Evolutionary conservation across 2,329 filamentous ascomycete species (phyloP).

Genomic region (Trichocomaceae sp.): DNA sequence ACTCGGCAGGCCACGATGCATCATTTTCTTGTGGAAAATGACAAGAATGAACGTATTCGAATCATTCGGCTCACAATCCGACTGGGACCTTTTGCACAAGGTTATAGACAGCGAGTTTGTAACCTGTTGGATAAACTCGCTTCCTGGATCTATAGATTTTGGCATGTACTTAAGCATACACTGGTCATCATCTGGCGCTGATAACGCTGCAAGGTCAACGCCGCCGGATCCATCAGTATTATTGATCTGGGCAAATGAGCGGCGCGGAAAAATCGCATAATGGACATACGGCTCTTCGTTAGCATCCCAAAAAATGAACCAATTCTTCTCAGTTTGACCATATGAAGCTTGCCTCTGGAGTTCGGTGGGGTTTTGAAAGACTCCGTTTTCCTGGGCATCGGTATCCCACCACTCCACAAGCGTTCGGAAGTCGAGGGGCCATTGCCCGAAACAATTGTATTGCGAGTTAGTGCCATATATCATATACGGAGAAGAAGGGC

Average conservation of each 20-base stretch:
- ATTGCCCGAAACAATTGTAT: conserved; percentile 53
- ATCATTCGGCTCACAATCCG: conserved; percentile 36
- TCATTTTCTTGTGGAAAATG: conserved; percentile 52
- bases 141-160: conserved; percentile 18
- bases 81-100: conserved; percentile 46
- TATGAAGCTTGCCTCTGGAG: conserved; percentile 46
- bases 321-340: conserved; percentile 53
- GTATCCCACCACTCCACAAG: conserved; percentile 39
- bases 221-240: conserved; percentile 27
- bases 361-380: conserved; percentile 38
- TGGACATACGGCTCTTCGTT: conserved; percentile 45
- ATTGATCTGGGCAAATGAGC: conserved; percentile 44
- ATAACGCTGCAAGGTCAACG: conserved; percentile 40
- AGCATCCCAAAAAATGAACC: conserved; percentile 55
- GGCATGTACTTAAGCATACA: conserved; percentile 47
- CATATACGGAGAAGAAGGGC: conserved; percentile 45
- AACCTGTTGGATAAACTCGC: conserved; percentile 52
- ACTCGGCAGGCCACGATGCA: conserved; percentile 34
- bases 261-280: conserved; percentile 47
- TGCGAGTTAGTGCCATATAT: conserved; percentile 52
- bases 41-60: conserved; percentile 51
- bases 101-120: conserved; percentile 54
- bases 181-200: conserved; percentile 33
- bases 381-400: neutral
- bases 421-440: conserved; percentile 48